phyloP scores from a whole-genome alignment of 768 basidiomycete genomes.

The Candolleomyces aberdarensis region DNA sequence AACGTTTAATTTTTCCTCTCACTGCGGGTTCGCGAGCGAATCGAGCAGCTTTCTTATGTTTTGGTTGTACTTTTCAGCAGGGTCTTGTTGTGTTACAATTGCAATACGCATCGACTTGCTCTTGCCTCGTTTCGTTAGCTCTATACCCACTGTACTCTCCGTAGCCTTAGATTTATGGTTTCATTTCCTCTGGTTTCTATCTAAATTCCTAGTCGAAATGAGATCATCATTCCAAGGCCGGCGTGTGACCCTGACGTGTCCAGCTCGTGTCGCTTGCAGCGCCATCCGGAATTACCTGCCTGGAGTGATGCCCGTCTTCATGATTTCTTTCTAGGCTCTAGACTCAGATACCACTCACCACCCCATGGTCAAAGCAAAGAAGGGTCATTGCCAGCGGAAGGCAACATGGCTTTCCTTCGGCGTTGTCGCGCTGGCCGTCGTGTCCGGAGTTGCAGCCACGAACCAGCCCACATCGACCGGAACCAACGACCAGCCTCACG shows the following conservation, averaged over 20 bases:
- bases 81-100: neutral
- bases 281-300: neutral
- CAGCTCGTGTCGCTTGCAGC: constrained; percentile 6
- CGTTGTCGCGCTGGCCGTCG: constrained; percentile 47
- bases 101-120: neutral
- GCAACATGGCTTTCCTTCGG: constrained; percentile 62
- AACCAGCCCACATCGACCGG: neutral
- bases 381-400: constrained; percentile 36
- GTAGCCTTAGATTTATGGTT: constrained; percentile 1
- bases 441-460: constrained; percentile 37
- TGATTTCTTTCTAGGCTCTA: neutral
- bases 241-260: constrained; percentile 13
- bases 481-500: neutral
- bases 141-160: neutral
- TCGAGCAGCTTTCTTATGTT: constrained; percentile 1
- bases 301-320: neutral
- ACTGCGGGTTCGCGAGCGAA: constrained; percentile 11
- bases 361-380: constrained; percentile 9
- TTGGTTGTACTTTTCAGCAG: neutral
- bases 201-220: neutral
- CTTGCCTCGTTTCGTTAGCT: neutral
- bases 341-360: neutral
- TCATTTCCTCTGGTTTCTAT: neutral
- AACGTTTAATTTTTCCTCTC: constrained; percentile 3
- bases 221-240: neutral